Percentiles rank a stretch among this genome's conserved stretches.
These are phyloP conservation scores for Blakeslea trispora DNA, from an alignment of 371 early-diverging fungal species.

Conservation along the genomic window DNA sequence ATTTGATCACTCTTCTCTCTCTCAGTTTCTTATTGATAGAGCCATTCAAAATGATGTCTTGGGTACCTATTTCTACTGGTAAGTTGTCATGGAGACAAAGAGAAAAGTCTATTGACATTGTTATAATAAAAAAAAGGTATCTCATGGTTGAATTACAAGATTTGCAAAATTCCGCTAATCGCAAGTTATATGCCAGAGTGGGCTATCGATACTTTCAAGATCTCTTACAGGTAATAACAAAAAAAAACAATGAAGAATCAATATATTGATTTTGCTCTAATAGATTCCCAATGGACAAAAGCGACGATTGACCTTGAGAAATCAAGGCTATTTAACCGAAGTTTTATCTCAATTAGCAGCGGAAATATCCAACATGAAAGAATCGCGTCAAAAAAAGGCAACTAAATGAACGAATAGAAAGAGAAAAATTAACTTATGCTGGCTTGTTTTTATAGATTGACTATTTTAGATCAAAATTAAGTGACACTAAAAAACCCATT, in stretches of 20 bases:
- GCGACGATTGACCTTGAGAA: conserved; percentile 38
- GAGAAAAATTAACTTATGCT: too few species aligned
- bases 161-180: conserved; percentile 61
- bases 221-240: conserved; percentile 64
- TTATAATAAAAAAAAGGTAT: conserved; percentile 57
- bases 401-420: background rate
- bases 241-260: background rate
- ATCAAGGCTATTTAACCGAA: conserved; percentile 86
- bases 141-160: conserved; percentile 89
- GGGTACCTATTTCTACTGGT: conserved; percentile 94
- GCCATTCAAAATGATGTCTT: conserved; percentile 77
- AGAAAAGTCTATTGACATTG: background rate
- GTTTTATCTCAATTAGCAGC: conserved; percentile 71
- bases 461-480: background rate
- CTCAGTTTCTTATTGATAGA: conserved; percentile 86
- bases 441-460: background rate
- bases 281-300: background rate
- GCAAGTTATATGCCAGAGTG: conserved; percentile 87
- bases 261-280: conserved; percentile 34
- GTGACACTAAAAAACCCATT: background rate
- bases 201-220: conserved; percentile 76
- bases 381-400: background rate
- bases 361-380: conserved; percentile 74
- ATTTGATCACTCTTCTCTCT: conserved; percentile 73
- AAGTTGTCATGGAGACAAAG: conserved; percentile 7